These are phyloP conservation scores for Mycena floridula DNA, from an alignment of 768 basidiomycete genomes.

Conservation along the genomic window DNA sequence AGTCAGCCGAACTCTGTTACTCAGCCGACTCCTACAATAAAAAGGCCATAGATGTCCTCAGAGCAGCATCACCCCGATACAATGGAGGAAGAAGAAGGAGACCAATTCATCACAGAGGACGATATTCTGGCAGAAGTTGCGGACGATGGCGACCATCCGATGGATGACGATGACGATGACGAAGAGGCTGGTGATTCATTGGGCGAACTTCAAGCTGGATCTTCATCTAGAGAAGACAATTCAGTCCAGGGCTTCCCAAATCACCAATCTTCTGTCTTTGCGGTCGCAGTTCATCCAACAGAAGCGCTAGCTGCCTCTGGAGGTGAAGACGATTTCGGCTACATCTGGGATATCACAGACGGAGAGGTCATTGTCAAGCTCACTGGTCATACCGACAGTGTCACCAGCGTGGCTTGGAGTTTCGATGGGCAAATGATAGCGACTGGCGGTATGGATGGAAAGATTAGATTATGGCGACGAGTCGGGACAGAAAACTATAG, in stretches of 20 bases:
- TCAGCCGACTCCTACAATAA: not conserved
- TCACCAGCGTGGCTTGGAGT: conserved; percentile 74
- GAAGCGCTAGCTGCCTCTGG: conserved; percentile 83
- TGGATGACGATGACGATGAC: conserved; percentile 65
- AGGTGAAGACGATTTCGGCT: conserved; percentile 92
- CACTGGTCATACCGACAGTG: conserved; percentile 91
- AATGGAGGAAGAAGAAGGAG: conserved; percentile 41
- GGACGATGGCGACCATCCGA: conserved; percentile 62
- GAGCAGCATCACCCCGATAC: conserved; percentile 32
- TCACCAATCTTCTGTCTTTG: conserved; percentile 79
- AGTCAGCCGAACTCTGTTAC: not conserved
- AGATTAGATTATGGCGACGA: conserved; percentile 85
- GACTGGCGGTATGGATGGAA: conserved; percentile 98
- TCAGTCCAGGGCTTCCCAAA: conserved; percentile 62
- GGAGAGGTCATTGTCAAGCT: conserved; percentile 80
- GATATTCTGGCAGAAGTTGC: conserved; percentile 61
- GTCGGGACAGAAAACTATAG: conserved; percentile 69
- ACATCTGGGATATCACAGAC: conserved; percentile 84
- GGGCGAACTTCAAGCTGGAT: conserved; percentile 36
- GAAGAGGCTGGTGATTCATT: conserved; percentile 35
- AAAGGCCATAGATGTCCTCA: not conserved
- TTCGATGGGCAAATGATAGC: conserved; percentile 88
- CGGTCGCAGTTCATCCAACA: conserved; percentile 78
- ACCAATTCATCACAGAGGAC: conserved; percentile 58
- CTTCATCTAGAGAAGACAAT: conserved; percentile 46